These are phyloP conservation scores for Vachellia pachyceras DNA, from an alignment of 306 rosid species.

Conservation along the genomic window DNA sequence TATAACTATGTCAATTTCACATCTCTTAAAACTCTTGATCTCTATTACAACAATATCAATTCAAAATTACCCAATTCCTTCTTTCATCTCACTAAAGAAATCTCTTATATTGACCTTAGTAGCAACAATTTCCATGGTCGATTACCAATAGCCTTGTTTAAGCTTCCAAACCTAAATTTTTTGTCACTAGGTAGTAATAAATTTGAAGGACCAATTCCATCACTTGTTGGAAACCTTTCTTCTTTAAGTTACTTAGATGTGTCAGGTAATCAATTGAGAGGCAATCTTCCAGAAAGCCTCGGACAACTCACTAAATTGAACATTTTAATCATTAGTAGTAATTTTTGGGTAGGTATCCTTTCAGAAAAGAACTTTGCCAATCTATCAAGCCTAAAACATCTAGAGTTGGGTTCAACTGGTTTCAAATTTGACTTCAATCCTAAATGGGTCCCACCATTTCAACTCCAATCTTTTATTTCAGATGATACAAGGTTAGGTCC, in stretches of 20 bases:
- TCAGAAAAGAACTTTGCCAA: background rate
- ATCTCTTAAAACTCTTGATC: background rate
- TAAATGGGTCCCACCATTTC: conserved; percentile 14
- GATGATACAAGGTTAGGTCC: background rate
- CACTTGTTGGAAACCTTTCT: background rate
- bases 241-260: background rate
- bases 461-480: background rate
- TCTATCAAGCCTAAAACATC: background rate
- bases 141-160: background rate
- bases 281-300: background rate
- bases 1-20: background rate
- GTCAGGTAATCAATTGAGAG: background rate
- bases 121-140: background rate
- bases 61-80: background rate
- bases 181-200: background rate
- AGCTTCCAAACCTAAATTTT: background rate
- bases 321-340: rapidly evolving
- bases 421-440: background rate
- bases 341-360: background rate
- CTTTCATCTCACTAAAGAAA: background rate
- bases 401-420: background rate
- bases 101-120: background rate
- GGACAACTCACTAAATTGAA: background rate
- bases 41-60: background rate
- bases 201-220: background rate